phyloP scores from a whole-genome alignment of 2,329 filamentous ascomycete genomes.

The Colletotrichum sp. region DNA sequence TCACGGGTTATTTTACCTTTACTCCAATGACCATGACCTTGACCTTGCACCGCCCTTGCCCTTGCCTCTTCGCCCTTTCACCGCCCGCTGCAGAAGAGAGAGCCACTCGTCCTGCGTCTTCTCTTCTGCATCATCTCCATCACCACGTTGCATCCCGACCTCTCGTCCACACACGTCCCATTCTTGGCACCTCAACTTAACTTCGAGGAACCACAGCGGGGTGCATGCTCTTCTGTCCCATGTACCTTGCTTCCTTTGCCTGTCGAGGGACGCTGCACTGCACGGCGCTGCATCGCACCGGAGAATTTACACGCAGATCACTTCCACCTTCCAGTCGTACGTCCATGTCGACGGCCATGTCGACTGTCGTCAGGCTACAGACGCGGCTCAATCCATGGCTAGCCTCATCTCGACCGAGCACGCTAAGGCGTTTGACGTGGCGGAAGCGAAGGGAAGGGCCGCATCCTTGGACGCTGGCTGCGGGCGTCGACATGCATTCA shows the following conservation, averaged over 20 bases:
- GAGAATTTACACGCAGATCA: background rate
- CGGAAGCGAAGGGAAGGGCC: background rate
- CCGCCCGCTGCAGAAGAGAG: background rate
- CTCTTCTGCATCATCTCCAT: background rate
- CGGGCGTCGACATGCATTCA: conserved; percentile 1
- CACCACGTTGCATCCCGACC: background rate
- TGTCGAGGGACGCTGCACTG: background rate
- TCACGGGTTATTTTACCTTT: background rate
- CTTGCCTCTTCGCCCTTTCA: background rate
- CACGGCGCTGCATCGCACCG: background rate
- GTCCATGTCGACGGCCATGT: background rate
- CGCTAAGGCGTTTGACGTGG: background rate
- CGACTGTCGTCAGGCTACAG: background rate
- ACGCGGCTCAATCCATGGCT: background rate
- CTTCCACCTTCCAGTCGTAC: background rate
- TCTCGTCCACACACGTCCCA: background rate
- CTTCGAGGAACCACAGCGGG: background rate
- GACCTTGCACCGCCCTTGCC: background rate
- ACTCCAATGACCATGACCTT: background rate
- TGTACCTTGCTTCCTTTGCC: conserved; percentile 1
- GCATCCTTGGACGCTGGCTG: background rate
- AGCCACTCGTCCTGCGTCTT: background rate
- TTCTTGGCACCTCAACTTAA: background rate
- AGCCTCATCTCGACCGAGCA: background rate
- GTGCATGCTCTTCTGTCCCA: background rate